Base-by-base conservation (phyloP, 2,329 filamentous ascomycete genomes). In the Drechslera avenae region DNA sequence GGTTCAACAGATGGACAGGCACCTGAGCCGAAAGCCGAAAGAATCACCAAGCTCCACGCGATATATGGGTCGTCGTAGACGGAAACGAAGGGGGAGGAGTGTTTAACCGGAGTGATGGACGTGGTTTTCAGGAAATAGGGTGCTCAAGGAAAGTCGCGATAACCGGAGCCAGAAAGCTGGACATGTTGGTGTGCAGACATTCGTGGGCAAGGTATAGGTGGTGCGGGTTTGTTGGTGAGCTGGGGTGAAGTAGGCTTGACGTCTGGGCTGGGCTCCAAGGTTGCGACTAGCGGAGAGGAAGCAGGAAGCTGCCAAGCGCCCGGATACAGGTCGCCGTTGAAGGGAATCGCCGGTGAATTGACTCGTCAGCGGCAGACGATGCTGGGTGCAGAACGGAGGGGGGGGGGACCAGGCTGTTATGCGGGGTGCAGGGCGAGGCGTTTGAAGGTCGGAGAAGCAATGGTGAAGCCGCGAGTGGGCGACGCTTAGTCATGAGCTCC, bases 101-200 rank as follows among this genome's bases (percentile, higher is more conserved):
- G n/a, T n/a, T 50, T 51, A 47, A 57, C 55, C 56, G 54, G 65
- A 67, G 60, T 44, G 54, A 61, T 57, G 47, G 59, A 64, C 54
- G 56, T 57, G 57, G 52, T 60, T 69, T 67, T 74, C 72, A 74
- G 67, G 73, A 75, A 73, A 73, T 74, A 57, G 77, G 76, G 69
- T 77, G 75, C 75, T 80, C 78, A 80, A 81, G 78, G 78, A 79
- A 75, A 75, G 68, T 77, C 64, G 72, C 75, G 72, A 74, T 74
- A 67, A 71, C 68, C 71, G 74, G 62, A 67, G 73, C 75, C 73
- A 73, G 69, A 71, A 66, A 72, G 70, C 68, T 77, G 76, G 74
- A 77, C 78, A 80, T 80, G 71, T 69, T 79, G 76, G 75, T 73
- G 64, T 65, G 69, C 67, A 73, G 76, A 78, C 77, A 78, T 78